phyloP scores from a whole-genome alignment of 345 rosid genomes.

The Carallia brachiata region DNA sequence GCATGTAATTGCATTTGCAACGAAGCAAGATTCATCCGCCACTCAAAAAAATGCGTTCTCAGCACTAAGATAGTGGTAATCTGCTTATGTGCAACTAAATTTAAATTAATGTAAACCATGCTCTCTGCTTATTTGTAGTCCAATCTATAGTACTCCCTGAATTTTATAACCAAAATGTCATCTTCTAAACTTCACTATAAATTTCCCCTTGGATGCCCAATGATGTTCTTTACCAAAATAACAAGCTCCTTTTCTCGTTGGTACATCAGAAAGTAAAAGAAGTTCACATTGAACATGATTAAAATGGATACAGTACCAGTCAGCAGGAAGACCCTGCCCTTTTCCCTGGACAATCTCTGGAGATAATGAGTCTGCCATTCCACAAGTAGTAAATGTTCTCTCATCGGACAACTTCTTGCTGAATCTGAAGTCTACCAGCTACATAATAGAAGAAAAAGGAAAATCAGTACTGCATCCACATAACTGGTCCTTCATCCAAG shows the following conservation, averaged over 20 bases:
- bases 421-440: slow-evolving; percentile 87
- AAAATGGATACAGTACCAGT: slow-evolving; percentile 51
- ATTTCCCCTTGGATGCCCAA: not conserved
- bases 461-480: slow-evolving; percentile 1
- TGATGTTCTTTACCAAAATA: not conserved
- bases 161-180: too few relatives aligned
- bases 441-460: slow-evolving; percentile 18
- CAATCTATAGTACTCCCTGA: too few relatives aligned
- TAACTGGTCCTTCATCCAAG: not conserved
- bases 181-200: not conserved
- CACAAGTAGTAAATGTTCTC: slow-evolving; percentile 83
- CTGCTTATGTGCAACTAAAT: too few relatives aligned
- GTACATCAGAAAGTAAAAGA: not conserved
- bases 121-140: too few relatives aligned
- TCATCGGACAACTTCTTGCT: slow-evolving; percentile 65
- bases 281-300: not conserved
- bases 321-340: slow-evolving; percentile 83
- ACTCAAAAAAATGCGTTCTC: too few relatives aligned
- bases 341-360: slow-evolving; percentile 91
- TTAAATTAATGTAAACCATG: too few relatives aligned
- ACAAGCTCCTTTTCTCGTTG: too few relatives aligned
- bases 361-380: slow-evolving; percentile 78
- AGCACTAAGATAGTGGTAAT: too few relatives aligned
- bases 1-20: too few relatives aligned
- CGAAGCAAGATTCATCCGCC: too few relatives aligned